A percentile compares a stretch with the other conserved stretches of the same genome.
These are phyloP conservation scores for Scedosporium apiospermum DNA, from an alignment of 2,329 filamentous ascomycete species.

Conservation along the genomic window DNA sequence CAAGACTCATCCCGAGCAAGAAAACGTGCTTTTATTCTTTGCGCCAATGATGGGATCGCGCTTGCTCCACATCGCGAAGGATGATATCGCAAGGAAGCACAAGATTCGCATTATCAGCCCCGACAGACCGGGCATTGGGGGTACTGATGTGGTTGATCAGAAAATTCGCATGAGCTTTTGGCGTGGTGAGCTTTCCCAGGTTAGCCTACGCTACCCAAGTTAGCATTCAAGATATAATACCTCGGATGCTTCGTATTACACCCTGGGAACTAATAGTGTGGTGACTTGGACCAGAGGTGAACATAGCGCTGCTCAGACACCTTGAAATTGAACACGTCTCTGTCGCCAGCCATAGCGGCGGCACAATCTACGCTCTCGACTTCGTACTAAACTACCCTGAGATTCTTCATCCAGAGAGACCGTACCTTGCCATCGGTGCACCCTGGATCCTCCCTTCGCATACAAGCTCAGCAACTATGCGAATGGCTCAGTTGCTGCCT, in stretches of 20 bases:
- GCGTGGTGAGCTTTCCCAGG: constrained; percentile 13
- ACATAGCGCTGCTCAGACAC: constrained; percentile 11
- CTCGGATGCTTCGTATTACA: too few species aligned
- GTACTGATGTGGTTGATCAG: constrained; percentile 17
- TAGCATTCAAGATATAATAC: too few species aligned
- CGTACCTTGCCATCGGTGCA: constrained; percentile 18
- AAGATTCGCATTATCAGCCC: constrained; percentile 21
- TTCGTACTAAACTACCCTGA: constrained; percentile 19
- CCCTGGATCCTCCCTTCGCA: constrained; percentile 22
- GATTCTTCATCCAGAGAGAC: constrained; percentile 14
- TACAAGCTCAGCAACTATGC: constrained; percentile 13
- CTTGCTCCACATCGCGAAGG: constrained; percentile 20
- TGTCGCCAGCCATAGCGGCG: constrained; percentile 20
- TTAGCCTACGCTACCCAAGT: too few species aligned
- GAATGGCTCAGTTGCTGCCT: constrained; percentile 15
- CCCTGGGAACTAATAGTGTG: too few species aligned
- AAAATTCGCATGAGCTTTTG: constrained; percentile 16
- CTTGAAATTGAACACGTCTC: constrained; percentile 20
- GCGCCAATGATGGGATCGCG: constrained; percentile 18
- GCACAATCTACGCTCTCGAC: constrained; percentile 21
- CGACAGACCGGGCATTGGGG: constrained; percentile 26
- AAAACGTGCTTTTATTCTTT: constrained; percentile 20
- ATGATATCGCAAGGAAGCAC: constrained; percentile 20
- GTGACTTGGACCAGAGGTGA: neutral
- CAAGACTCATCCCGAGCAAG: constrained; percentile 13